Evolutionary conservation across 2,329 filamentous ascomycete genomes (phyloP).

Genomic region (Exophiala phaeomuriformis): DNA sequence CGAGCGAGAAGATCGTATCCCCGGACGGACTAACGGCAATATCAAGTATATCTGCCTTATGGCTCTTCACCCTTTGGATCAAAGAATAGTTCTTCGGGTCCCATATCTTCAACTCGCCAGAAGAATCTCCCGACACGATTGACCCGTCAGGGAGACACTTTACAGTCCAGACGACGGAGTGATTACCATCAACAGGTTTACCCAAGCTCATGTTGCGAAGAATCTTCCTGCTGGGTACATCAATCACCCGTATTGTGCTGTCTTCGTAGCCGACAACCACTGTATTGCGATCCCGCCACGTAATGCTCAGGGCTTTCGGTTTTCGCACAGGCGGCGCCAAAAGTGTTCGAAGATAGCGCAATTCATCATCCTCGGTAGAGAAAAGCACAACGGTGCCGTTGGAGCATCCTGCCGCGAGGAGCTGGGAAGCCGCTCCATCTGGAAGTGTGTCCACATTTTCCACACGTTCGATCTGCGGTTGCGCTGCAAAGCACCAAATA

Average conservation of each 20-base stretch:
- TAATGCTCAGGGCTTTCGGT: conserved; percentile 80
- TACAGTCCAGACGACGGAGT: conserved; percentile 88
- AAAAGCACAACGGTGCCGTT: conserved; percentile 85
- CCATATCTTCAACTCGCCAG: conserved; percentile 88
- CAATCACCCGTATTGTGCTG: conserved; percentile 85
- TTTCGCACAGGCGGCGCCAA: conserved; percentile 72
- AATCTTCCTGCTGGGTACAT: conserved; percentile 68
- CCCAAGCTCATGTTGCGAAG: conserved; percentile 80
- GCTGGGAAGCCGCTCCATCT: conserved; percentile 44
- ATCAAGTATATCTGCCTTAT: conserved; percentile 84
- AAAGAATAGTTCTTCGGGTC: conserved; percentile 88
- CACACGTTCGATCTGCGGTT: conserved; percentile 53
- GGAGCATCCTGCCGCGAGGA: conserved; percentile 80
- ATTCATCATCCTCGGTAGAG: conserved; percentile 73
- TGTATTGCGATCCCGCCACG: conserved; percentile 75
- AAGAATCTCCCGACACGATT: conserved; percentile 90
- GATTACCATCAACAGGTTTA: conserved; percentile 71
- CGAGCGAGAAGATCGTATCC: conserved; percentile 74
- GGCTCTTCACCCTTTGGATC: conserved; percentile 74
- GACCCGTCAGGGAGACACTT: conserved; percentile 81
- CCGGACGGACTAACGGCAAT: conserved; percentile 77
- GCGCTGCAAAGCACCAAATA: conserved; percentile 91
- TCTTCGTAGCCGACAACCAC: conserved; percentile 93
- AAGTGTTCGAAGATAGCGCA: conserved; percentile 71
- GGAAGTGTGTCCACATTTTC: conserved; percentile 31